These are phyloP conservation scores for Bruguiera sexangula DNA, from an alignment of 345 rosid species.

Conservation along the genomic window DNA sequence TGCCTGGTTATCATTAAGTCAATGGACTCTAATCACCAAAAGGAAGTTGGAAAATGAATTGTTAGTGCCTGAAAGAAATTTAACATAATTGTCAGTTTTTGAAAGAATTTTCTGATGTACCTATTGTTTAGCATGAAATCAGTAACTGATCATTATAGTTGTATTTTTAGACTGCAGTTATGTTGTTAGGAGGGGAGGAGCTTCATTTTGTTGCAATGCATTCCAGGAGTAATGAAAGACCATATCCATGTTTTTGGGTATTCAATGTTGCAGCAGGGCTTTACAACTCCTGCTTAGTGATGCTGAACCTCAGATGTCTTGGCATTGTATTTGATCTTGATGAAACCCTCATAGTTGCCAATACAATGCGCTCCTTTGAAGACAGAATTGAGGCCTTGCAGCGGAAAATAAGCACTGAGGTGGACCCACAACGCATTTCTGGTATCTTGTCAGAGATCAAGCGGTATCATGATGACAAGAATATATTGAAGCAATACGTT, in stretches of 20 bases:
- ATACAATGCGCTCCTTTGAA: conserved; percentile 94
- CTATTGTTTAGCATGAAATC: too few relatives aligned
- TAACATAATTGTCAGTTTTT: too few relatives aligned
- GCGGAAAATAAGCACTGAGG: conserved; percentile 67
- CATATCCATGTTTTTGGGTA: conserved; percentile 86
- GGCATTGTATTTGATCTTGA: conserved; percentile 98
- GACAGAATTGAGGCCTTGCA: conserved; percentile 79
- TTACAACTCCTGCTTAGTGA: conserved; percentile 71
- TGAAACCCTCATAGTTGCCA: conserved; percentile 95
- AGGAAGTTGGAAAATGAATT: too few relatives aligned
- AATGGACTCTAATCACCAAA: too few relatives aligned
- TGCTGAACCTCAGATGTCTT: conserved; percentile 92
- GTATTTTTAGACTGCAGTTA: conserved; percentile 76
- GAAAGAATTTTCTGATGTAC: too few relatives aligned
- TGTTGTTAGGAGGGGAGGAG: conserved; percentile 72
- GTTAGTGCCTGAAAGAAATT: too few relatives aligned
- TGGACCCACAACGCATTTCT: conserved; percentile 67
- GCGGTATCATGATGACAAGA: conserved; percentile 90
- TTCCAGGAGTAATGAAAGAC: conserved; percentile 47
- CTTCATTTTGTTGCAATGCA: conserved; percentile 95
- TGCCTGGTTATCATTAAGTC: too few relatives aligned
- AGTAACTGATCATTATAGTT: conserved; percentile 9
- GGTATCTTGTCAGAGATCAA: conserved; percentile 78
- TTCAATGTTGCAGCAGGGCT: conserved; percentile 69
- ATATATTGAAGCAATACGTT: conserved; percentile 83